Evolutionary conservation across 2,329 filamentous ascomycete species (phyloP), one percentile per base, ranked within the genome.

Genomic region (Gyromitra esculenta): DNA sequence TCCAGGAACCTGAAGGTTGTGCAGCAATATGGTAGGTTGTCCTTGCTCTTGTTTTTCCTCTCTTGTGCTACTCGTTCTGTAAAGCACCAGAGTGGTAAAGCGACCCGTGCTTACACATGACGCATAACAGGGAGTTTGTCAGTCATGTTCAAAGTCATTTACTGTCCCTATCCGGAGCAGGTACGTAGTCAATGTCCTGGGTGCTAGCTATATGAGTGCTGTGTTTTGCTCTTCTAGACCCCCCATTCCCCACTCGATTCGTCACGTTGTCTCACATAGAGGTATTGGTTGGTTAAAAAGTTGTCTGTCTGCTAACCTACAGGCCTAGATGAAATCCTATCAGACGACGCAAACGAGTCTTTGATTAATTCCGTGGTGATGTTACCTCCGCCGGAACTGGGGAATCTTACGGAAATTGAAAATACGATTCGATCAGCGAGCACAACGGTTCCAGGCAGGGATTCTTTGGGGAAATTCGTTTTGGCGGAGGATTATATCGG

Each of bases 1-100:
- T 99, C 82, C 96, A 99, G 84, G 96, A 99, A 85, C 91, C 94
- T 1, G 96, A 98, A 80, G 96, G 95, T 59, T 99, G 96, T 84
- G 89, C 92, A 21, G 87, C 90, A 78, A 97, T 99, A 83, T 99
- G 96, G 96, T 96, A 85, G 81, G 83, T 85, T 83, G 48, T 54
- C 39, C 48, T 62, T 39, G 21, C 43, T 35, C 18, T 41, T 59
- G 8, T 56, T 56, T n/a, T 48, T 31, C 4, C 25, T 31, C 25
- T 31, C 25, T 50, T 15, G 50, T 45, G 63, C 60, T 64, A 37
- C 18, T 18, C 11, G 11, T 70, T 57, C n/a, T 54, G 21, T 39
- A 35, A 15, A n/a, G 35, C 56, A 50, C 21, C 39, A 45, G 50
- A 63, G 64, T 21, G 48, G 68, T 63, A 31, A 60, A 67, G 35